phyloP scores from a whole-genome alignment of 257 asterid species.

The Rehmannia glutinosa region DNA sequence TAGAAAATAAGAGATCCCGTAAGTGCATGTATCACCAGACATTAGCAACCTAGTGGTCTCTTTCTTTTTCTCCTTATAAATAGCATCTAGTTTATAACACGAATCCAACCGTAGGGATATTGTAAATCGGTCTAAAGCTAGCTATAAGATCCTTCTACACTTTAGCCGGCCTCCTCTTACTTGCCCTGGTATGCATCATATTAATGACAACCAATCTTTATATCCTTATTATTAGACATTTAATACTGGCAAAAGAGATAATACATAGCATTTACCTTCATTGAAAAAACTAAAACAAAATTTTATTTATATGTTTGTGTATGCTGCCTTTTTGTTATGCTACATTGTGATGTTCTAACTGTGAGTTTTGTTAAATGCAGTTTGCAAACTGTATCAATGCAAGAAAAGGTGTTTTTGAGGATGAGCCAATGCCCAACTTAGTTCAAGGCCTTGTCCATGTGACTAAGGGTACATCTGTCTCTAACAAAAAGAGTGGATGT shows the following conservation, averaged over 20 bases:
- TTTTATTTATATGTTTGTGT: neutral
- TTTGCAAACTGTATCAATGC: constrained; percentile 20
- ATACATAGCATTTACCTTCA: too few relatives aligned
- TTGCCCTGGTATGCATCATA: constrained; percentile 29
- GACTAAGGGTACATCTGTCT: neutral
- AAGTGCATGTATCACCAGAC: too few relatives aligned
- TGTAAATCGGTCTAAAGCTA: too few relatives aligned
- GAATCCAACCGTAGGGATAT: too few relatives aligned
- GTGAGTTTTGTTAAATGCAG: neutral
- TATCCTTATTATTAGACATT: neutral
- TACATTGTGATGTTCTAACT: neutral
- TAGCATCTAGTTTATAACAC: too few relatives aligned
- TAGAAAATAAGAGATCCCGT: too few relatives aligned
- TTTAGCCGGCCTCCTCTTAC: constrained; percentile 22
- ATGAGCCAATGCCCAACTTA: neutral
- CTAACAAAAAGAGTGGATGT: constrained; percentile 5
- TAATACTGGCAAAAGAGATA: neutral
- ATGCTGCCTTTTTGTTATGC: neutral
- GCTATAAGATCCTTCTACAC: constrained; percentile 23
- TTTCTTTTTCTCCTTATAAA: too few relatives aligned
- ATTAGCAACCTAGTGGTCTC: too few relatives aligned
- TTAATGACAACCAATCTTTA: neutral
- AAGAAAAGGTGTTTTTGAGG: constrained; percentile 16
- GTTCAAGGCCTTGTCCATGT: neutral
- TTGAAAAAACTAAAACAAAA: too few relatives aligned